Base-by-base conservation (phyloP, 371 early-diverging fungal genomes). In the Rhizopus microsporus region DNA sequence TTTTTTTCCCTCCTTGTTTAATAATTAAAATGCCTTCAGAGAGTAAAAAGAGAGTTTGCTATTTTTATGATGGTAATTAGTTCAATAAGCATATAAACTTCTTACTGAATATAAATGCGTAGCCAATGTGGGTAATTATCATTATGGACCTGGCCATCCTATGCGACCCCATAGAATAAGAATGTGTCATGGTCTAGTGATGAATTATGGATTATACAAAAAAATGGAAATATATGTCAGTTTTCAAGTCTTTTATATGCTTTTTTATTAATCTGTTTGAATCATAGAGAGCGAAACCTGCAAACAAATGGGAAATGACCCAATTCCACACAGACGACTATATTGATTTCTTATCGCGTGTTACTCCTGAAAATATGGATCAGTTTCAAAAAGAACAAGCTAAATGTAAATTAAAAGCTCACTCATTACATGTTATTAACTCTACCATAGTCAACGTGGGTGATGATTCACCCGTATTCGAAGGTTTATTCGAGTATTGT, bases 151-250 rank as follows among this genome's bases (percentile, higher is more conserved):
- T 46, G 85, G 85, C 9, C 96, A 95, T 67, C 96, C 96, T n/a
- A 98, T 98, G 99, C 96, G 97, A 64, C 99, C 99, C 32, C 91
- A 93, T 61, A 83, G 99, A 53, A 89, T 97, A 55, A 85, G 90
- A 65, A 88, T 98, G 81, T 92, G 96, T 35, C 95, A 99, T 73
- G 90, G 91, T 54, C 77, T 99, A 37, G 88, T 99, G 5, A 75
- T 93, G 60, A 89, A 89, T 15, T 97, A 95, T 77, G 91, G 88
- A 12, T 79, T 99, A 15, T 89, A 94, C 67, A 90, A 92, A 67
- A 80, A 95, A 51, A 89, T 99, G 93, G 80, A 79, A 47, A 72
- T 79, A 51, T 76, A 72, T 53, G 80, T 76, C 69, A 65, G 54
- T 50, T 4, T 23, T n/a, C 12, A 34, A 9, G 10, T 9, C 3